Evolutionary conservation across 208 protist species (phyloP).

Genomic region (Leishmania arabica): DNA sequence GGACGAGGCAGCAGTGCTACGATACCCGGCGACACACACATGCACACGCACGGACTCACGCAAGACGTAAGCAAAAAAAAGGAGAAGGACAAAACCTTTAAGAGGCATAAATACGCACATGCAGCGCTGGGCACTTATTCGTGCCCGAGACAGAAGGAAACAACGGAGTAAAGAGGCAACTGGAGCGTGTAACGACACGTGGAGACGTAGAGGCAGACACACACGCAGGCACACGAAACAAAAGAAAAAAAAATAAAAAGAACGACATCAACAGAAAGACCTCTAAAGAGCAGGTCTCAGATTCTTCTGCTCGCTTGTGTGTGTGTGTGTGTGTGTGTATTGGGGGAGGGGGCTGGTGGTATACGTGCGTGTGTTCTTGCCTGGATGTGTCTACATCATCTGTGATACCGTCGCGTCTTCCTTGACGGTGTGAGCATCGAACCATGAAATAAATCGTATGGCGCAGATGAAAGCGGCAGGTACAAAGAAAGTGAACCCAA

Average conservation of each 20-base stretch:
- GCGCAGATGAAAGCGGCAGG: neutral
- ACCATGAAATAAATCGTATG: neutral
- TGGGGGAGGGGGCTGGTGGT: too few relatives aligned
- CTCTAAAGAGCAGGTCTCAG: neutral
- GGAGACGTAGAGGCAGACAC: slow-evolving; percentile 1
- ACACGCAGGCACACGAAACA: neutral
- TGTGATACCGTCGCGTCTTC: neutral
- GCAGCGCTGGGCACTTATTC: neutral
- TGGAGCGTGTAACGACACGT: neutral
- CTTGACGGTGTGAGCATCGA: neutral
- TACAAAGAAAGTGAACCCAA: neutral
- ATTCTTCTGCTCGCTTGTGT: neutral
- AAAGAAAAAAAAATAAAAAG: neutral
- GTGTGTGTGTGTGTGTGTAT: neutral
- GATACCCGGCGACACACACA: neutral
- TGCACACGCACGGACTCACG: neutral
- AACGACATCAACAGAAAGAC: neutral
- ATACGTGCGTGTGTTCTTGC: neutral
- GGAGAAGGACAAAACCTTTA: neutral
- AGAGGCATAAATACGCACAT: neutral
- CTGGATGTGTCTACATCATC: neutral
- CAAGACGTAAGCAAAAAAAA: neutral
- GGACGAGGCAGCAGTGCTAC: too few relatives aligned
- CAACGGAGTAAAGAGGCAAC: neutral
- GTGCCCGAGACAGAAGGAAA: neutral